These are phyloP conservation scores for Pseudoneurospora amorphoporcata DNA, from an alignment of 495 filamentous ascomycete genomes.

Conservation along the genomic window DNA sequence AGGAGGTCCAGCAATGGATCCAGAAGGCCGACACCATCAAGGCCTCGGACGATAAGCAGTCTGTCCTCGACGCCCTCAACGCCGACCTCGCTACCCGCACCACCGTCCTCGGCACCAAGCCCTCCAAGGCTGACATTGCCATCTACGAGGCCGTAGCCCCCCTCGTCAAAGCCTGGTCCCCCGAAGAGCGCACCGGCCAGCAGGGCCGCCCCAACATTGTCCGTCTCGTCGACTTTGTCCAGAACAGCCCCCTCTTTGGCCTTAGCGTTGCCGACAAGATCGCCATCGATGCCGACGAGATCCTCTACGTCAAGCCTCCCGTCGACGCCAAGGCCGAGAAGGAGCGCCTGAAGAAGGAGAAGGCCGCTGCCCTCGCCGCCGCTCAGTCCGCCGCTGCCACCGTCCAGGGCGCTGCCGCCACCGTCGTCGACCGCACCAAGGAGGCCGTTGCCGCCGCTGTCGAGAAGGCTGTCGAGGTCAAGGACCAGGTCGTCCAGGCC, in stretches of 20 bases:
- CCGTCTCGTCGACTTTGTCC: slow-evolving; percentile 86
- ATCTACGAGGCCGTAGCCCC: slow-evolving; percentile 76
- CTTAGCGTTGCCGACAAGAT: slow-evolving; percentile 72
- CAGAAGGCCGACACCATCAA: slow-evolving; percentile 60
- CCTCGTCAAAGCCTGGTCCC: slow-evolving; percentile 65
- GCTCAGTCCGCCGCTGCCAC: slow-evolving; percentile 16
- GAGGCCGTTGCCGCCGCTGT: slow-evolving; percentile 35
- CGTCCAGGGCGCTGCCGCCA: slow-evolving; percentile 31
- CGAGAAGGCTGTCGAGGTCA: slow-evolving; percentile 35
- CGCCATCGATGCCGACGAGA: slow-evolving; percentile 63
- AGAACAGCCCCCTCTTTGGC: slow-evolving; percentile 72
- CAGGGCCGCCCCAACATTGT: slow-evolving; percentile 86
- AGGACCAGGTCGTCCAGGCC: slow-evolving; percentile 20
- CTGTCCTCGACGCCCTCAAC: slow-evolving; percentile 68
- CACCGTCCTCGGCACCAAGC: slow-evolving; percentile 82
- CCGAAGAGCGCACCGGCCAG: slow-evolving; percentile 85
- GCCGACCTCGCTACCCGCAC: slow-evolving; percentile 78
- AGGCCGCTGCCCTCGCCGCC: slow-evolving; percentile 50
- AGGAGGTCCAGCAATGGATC: slow-evolving; percentile 83
- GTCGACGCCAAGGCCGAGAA: slow-evolving; percentile 81
- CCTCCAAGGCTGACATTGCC: slow-evolving; percentile 80
- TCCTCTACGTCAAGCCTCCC: slow-evolving; percentile 71
- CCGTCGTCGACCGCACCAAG: slow-evolving; percentile 43
- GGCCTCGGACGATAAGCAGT: slow-evolving; percentile 40
- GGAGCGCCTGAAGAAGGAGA: slow-evolving; percentile 79